Percentiles rank a stretch among this genome's conserved stretches.
phyloP scores from a whole-genome alignment of 176 grass and related monocot species.

The Avena insularis region DNA sequence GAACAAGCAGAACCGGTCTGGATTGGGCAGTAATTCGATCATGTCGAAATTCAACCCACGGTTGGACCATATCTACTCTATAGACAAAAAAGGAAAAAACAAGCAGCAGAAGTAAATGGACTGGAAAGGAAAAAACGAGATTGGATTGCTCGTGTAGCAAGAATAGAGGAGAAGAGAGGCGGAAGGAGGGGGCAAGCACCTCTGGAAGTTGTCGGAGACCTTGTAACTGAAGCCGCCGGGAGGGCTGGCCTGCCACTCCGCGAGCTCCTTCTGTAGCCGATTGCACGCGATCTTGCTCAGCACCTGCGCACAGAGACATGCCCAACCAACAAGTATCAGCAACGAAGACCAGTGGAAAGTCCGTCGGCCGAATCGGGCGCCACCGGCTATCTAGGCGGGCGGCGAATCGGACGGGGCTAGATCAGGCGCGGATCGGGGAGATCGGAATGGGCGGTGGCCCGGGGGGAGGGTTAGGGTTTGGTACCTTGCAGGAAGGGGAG shows the following conservation, averaged over 20 bases:
- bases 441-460: too few species aligned
- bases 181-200: conserved; percentile 38
- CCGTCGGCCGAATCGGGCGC: conserved; percentile 17
- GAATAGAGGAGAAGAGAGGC: not conserved
- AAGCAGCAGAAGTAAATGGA: not conserved
- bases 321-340: too few species aligned
- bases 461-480: conserved; percentile 21
- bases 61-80: not conserved
- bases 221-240: conserved; percentile 28
- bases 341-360: conserved; percentile 31
- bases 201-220: conserved; percentile 80
- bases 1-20: not conserved
- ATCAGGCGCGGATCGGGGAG: not conserved
- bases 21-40: not conserved
- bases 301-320: conserved; percentile 35
- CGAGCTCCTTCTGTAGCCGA: conserved; percentile 86
- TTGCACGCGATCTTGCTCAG: conserved; percentile 92
- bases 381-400: not conserved
- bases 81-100: not conserved
- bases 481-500: conserved; percentile 53
- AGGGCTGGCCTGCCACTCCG: conserved; percentile 70
- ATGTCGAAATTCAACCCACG: not conserved
- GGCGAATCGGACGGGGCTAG: not conserved
- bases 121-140: too few species aligned
- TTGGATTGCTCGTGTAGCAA: not conserved